A percentile compares a stretch with the other conserved stretches of the same genome.
phyloP scores from a whole-genome alignment of 805 yeast genomes.

The Candida koratica region DNA sequence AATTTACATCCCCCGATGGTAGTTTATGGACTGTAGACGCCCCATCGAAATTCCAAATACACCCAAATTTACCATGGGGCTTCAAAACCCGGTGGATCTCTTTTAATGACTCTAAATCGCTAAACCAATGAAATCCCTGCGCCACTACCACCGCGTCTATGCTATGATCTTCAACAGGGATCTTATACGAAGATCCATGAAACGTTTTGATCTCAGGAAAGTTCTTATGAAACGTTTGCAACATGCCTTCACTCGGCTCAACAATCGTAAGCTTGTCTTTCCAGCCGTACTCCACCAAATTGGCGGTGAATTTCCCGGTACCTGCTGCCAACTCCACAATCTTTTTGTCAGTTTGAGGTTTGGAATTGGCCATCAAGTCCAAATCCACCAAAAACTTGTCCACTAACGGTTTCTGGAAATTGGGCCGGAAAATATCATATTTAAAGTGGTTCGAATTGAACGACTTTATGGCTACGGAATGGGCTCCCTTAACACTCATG shows the following conservation, averaged over 20 bases:
- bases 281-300: slow-evolving; percentile 40
- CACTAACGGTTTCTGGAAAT: slow-evolving; percentile 42
- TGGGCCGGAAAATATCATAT: slow-evolving; percentile 53
- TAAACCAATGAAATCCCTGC: slow-evolving; percentile 67
- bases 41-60: slow-evolving; percentile 58
- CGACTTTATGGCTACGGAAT: slow-evolving; percentile 41
- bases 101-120: slow-evolving; percentile 43
- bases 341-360: slow-evolving; percentile 20
- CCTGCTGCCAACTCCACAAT: slow-evolving; percentile 57
- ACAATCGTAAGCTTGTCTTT: slow-evolving; percentile 38
- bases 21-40: slow-evolving; percentile 15
- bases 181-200: slow-evolving; percentile 41
- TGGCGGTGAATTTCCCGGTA: slow-evolving; percentile 58
- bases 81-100: slow-evolving; percentile 52
- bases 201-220: slow-evolving; percentile 36
- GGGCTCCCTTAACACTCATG: slow-evolving; percentile 14
- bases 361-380: slow-evolving; percentile 21
- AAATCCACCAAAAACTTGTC: slow-evolving; percentile 39
- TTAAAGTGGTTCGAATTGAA: slow-evolving; percentile 49
- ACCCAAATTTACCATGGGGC: slow-evolving; percentile 45
- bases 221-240: slow-evolving; percentile 40
- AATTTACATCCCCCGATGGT: slow-evolving; percentile 2
- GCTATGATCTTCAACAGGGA: slow-evolving; percentile 44
- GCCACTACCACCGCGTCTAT: slow-evolving; percentile 53
- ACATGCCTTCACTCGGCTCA: slow-evolving; percentile 60